Base-by-base conservation (phyloP, 352 stramenopile species). In the Globisporangium mamillatum region DNA sequence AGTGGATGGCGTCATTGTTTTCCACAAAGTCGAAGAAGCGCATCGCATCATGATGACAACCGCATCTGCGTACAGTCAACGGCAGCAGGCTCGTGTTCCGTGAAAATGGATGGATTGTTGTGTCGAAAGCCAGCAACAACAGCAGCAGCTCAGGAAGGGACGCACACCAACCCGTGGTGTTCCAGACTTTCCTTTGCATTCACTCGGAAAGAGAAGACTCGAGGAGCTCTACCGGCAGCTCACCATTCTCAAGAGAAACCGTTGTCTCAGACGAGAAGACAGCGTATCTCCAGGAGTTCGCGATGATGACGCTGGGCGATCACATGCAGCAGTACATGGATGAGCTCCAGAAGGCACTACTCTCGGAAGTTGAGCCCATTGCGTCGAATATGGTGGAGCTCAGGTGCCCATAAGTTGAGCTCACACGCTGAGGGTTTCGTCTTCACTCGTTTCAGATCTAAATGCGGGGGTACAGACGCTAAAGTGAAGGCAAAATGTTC, bases 111-210 rank as follows among this genome's bases (percentile, higher is more conserved):
- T 67, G 63, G 14, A n/a, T 63, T 2, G 32, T 76, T 44, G 16
- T 34, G 16, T 9, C 60, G 0, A 38, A 46, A 58, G 5, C 12
- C 16, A 22, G 27, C 25, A 41, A 5, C 53, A n/a, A 24, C 34
- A 14, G 10, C 38, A n/a, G 20, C 34, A 2, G 10, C 32, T 36
- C 32, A 36, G 32, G 7, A 36, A 36, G 5, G 0, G 32, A 36
- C 32, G 32, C 6, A 10, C 7, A 36, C 7, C 32, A 10, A 36
- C 32, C 32, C 7, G 7, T 36, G 7, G 7, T 38, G 24, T 57
- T 68, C 27, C 54, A 68, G 52, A 63, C 63, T 12, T 61, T 46
- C 63, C 62, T 62, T 48, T 36, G 63, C 1, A 38, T 68, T 36
- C 44, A 41, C 7, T 27, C 22, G 24, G 63, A 57, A 18, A 32